phyloP scores from a whole-genome alignment of 352 stramenopile genomes.

The Pythium utonaiense region DNA sequence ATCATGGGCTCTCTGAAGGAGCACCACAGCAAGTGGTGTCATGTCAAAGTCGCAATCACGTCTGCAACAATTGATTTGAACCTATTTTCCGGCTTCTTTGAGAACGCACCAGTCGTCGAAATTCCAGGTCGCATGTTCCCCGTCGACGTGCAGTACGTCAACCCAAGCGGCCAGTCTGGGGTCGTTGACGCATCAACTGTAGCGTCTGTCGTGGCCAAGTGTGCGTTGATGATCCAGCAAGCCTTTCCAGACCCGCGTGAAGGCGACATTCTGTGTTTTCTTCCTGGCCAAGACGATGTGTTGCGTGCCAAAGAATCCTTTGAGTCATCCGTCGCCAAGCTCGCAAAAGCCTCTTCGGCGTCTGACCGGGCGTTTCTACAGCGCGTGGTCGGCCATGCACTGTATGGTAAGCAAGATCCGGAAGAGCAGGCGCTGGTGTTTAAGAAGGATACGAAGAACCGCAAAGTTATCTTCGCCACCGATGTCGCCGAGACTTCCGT shows the following conservation, averaged over 20 bases:
- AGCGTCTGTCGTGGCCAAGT: conserved; percentile 8
- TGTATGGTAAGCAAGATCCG: conserved; percentile 25
- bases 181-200: conserved; percentile 12
- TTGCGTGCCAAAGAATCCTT: conserved; percentile 21
- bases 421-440: conserved; percentile 24
- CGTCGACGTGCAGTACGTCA: conserved; percentile 21
- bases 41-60: conserved; percentile 77
- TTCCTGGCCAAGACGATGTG: conserved; percentile 26
- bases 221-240: conserved; percentile 16
- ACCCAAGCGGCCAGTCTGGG: not conserved
- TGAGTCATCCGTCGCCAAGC: conserved; percentile 6
- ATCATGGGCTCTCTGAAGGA: conserved; percentile 29
- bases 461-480: conserved; percentile 96
- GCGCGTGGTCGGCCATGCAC: conserved; percentile 3
- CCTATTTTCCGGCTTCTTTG: conserved; percentile 76
- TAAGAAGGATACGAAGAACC: conserved; percentile 36
- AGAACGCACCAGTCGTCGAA: conserved; percentile 34
- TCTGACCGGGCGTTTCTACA: conserved; percentile 2
- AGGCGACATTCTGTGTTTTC: conserved; percentile 27
- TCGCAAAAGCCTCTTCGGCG: not conserved
- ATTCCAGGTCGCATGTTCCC: conserved; percentile 45
- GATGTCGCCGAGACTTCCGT: conserved; percentile 98
- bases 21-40: conserved; percentile 23
- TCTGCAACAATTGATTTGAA: conserved; percentile 79
- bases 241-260: conserved; percentile 11